Conservation (phyloP, 163 green algal species). For the Scenedesmus sp. region DNA sequence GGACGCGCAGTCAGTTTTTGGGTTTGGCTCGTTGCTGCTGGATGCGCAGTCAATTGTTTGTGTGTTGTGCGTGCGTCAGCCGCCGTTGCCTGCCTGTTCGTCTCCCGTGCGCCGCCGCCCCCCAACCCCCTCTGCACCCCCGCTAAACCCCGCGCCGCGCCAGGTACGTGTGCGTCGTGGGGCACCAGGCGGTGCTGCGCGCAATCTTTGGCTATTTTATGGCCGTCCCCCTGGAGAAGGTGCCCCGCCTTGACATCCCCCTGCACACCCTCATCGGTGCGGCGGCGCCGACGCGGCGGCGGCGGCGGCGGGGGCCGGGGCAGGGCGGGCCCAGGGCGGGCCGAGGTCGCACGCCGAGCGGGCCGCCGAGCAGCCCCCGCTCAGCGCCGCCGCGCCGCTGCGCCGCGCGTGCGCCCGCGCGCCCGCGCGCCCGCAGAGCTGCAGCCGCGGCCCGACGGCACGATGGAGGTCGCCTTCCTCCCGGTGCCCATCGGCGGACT, state of each 20-base stretch:
- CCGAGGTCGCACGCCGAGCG: no score
- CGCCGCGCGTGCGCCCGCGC: no score
- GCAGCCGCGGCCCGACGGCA: conserved; percentile 37
- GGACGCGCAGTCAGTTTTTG: conserved; percentile 65
- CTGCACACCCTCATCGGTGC: conserved; percentile 66
- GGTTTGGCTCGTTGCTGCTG: no score
- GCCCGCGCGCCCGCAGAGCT: conserved; percentile 13
- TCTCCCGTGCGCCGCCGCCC: no score
- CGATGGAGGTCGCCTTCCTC: conserved; percentile 39
- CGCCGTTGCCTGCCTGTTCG: neutral
- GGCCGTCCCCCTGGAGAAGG: conserved; percentile 51
- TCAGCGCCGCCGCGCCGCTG: no score
- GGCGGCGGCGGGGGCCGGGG: no score
- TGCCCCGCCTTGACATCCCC: conserved; percentile 62
- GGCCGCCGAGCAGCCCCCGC: no score
- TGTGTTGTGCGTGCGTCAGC: neutral
- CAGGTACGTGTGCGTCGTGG: conserved; percentile 73
- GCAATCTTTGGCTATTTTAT: conserved; percentile 69
- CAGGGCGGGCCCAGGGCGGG: no score
- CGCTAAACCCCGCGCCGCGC: neutral
- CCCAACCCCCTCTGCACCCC: no score
- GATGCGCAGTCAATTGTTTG: neutral
- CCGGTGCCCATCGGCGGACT: neutral
- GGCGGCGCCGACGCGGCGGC: neutral
- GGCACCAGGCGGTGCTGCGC: conserved; percentile 70